These are phyloP conservation scores for Phaffia australis DNA, from an alignment of 768 basidiomycete genomes.

Conservation along the genomic window DNA sequence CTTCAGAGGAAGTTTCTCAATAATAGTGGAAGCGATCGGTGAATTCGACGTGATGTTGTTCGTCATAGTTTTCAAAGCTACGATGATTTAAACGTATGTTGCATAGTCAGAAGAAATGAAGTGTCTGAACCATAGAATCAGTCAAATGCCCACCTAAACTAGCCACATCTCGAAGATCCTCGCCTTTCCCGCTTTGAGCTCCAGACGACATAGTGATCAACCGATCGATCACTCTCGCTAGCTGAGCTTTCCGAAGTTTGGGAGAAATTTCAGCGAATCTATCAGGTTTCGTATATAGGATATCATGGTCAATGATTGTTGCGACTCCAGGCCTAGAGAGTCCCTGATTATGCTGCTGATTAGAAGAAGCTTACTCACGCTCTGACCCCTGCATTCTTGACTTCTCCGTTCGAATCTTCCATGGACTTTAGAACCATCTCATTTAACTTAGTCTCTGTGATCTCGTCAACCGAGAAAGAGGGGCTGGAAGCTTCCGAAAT, in stretches of 20 bases:
- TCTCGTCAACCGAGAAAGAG: constrained; percentile 72
- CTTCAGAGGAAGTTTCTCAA: constrained; percentile 72
- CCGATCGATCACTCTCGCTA: constrained; percentile 79
- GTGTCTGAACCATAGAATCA: not conserved
- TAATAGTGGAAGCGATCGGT: constrained; percentile 64
- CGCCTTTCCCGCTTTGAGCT: constrained; percentile 57
- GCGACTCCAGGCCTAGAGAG: constrained; percentile 6
- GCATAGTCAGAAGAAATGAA: not conserved
- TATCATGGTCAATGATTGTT: not conserved
- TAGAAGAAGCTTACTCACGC: constrained; percentile 49
- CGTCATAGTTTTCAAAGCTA: constrained; percentile 90
- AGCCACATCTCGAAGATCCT: constrained; percentile 88
- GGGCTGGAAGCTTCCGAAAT: constrained; percentile 50
- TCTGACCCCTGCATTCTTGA: constrained; percentile 94
- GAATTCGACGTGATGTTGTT: constrained; percentile 75
- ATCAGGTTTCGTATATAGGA: too few species aligned
- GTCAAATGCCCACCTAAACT: constrained; percentile 56
- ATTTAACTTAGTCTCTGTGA: constrained; percentile 71
- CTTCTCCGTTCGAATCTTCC: constrained; percentile 92
- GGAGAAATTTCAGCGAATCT: constrained; percentile 18
- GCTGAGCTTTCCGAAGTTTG: constrained; percentile 58
- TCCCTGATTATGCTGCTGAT: not conserved
- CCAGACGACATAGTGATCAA: constrained; percentile 62
- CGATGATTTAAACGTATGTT: constrained; percentile 4
- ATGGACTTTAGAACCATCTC: constrained; percentile 73